Evolutionary conservation across 768 basidiomycete species (phyloP).

Genomic region (Lactarius quietus): DNA sequence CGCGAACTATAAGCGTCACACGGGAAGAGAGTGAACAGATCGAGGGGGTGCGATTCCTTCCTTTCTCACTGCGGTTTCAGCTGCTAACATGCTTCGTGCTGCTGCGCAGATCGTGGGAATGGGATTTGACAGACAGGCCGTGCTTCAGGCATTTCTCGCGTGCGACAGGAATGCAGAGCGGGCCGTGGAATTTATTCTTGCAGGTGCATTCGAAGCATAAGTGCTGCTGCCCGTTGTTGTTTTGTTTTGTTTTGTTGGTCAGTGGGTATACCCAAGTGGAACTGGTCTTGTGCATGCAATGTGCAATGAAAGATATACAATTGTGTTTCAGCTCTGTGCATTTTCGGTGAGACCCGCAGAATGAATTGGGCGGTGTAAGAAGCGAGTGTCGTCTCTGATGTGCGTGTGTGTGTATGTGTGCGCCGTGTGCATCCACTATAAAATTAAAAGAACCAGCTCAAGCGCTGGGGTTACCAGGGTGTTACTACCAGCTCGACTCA

Average conservation of each 20-base stretch:
- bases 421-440: background rate
- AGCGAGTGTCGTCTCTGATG: background rate
- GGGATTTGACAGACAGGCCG: background rate
- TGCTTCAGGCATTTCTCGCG: background rate
- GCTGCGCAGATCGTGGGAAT: background rate
- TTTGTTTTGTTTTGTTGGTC: background rate
- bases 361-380: background rate
- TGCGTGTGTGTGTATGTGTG: background rate
- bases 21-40: background rate
- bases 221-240: background rate
- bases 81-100: background rate
- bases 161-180: constrained; percentile 2
- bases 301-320: background rate
- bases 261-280: background rate
- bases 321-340: no score
- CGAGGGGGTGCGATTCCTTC: background rate
- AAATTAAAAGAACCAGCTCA: no score
- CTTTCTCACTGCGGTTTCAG: background rate
- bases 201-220: background rate
- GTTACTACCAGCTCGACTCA: background rate
- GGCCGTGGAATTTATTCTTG: background rate
- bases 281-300: background rate
- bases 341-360: no score
- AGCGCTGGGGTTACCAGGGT: background rate
- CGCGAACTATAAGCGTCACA: background rate